phyloP scores from a whole-genome alignment of 1,284 basidiomycete genomes.

The Ceratobasidium papillatum region DNA sequence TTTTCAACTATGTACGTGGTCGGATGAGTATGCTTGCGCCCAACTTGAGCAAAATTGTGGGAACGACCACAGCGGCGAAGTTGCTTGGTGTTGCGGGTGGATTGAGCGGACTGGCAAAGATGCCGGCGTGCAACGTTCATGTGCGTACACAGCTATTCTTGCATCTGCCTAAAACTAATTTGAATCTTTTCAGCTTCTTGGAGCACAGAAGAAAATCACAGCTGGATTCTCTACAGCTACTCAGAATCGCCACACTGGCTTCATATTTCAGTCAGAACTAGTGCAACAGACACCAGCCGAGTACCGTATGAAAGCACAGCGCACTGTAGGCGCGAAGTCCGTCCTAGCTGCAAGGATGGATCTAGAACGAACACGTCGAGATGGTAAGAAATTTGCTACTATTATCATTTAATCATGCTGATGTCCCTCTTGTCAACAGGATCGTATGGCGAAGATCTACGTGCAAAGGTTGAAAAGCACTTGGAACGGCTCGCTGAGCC shows the following conservation, averaged over 20 bases:
- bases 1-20: slow-evolving; percentile 98
- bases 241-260: slow-evolving; percentile 93
- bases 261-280: slow-evolving; percentile 92
- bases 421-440: slow-evolving; percentile 12
- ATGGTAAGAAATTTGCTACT: slow-evolving; percentile 62
- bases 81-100: slow-evolving; percentile 97
- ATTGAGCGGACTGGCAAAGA: slow-evolving; percentile 87
- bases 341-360: slow-evolving; percentile 94
- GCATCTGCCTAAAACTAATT: not conserved
- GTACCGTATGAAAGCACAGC: slow-evolving; percentile 90
- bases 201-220: slow-evolving; percentile 89
- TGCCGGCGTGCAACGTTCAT: slow-evolving; percentile 96
- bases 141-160: slow-evolving; percentile 57
- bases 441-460: slow-evolving; percentile 77
- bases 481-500: slow-evolving; percentile 94
- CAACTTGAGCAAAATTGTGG: slow-evolving; percentile 97
- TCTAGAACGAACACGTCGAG: slow-evolving; percentile 76
- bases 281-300: slow-evolving; percentile 89
- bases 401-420: not conserved
- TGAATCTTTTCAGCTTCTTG: slow-evolving; percentile 72
- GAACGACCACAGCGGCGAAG: slow-evolving; percentile 97
- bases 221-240: slow-evolving; percentile 82
- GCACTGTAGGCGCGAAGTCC: slow-evolving; percentile 92
- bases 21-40: slow-evolving; percentile 98
- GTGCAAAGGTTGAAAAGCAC: slow-evolving; percentile 89